Percentiles rank a stretch among this genome's conserved stretches.
These are phyloP conservation scores for Martensiomyces pterosporus DNA, from an alignment of 192 early-diverging fungal genomes.

Conservation along the genomic window DNA sequence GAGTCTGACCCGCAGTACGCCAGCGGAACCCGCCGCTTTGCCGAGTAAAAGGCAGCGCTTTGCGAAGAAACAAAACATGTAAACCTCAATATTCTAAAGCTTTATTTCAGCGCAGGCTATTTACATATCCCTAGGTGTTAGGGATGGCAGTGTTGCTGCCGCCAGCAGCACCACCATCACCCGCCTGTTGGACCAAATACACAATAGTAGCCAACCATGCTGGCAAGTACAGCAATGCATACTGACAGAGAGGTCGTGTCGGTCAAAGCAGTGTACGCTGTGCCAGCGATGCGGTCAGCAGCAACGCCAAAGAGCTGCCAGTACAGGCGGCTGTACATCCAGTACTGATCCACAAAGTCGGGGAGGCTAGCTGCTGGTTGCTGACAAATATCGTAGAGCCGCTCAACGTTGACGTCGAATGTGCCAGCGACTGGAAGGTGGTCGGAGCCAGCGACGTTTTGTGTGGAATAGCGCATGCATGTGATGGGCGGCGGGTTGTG, in stretches of 20 bases:
- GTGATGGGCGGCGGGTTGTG: background rate
- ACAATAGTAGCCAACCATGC: no score
- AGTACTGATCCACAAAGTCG: background rate
- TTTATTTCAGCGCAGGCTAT: no score
- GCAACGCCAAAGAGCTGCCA: background rate
- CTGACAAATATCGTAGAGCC: background rate
- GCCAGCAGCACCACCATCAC: no score
- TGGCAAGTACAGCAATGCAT: no score
- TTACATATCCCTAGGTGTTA: no score
- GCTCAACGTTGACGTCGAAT: background rate
- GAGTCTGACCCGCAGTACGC: conserved; percentile 50
- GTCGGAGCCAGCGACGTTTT: conserved; percentile 1
- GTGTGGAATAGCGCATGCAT: background rate
- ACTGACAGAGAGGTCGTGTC: no score
- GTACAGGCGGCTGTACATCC: no score
- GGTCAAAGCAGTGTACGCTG: background rate
- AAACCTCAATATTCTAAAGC: no score
- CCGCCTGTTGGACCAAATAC: no score
- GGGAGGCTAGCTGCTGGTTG: background rate
- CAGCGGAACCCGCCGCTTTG: conserved; percentile 17
- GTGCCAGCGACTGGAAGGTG: conserved; percentile 1
- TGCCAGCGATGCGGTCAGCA: background rate
- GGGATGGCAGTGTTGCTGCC: no score
- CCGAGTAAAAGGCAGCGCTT: no score
- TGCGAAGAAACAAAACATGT: no score